Evolutionary conservation across 495 filamentous ascomycete species (phyloP).

Genomic region (Staphylotrichum tortipilum): DNA sequence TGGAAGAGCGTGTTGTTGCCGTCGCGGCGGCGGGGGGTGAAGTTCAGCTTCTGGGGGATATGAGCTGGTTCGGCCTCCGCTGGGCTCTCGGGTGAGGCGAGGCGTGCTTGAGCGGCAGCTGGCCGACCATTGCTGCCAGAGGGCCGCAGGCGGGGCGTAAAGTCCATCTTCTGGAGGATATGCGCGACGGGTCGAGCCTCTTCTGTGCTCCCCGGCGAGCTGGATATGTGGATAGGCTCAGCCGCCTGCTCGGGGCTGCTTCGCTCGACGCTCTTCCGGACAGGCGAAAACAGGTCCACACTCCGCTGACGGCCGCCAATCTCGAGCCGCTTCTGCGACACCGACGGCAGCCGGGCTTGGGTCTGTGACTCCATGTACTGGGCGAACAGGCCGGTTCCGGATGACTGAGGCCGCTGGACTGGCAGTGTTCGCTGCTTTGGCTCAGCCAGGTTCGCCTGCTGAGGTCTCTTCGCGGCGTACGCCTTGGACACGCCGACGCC

Average conservation of each 20-base stretch:
- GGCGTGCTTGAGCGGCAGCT: background rate
- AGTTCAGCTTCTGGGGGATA: constrained; percentile 42
- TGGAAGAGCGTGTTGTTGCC: constrained; percentile 28
- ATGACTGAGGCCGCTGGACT: background rate
- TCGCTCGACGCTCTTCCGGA: constrained; percentile 3
- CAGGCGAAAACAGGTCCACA: constrained; percentile 20
- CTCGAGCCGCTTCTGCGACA: constrained; percentile 24
- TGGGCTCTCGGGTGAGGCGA: background rate
- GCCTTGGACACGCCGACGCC: constrained; percentile 8
- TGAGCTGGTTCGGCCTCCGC: background rate
- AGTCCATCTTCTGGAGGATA: constrained; percentile 37
- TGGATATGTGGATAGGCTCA: background rate
- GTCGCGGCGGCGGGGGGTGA: constrained; percentile 37
- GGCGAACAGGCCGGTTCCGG: constrained; percentile 5
- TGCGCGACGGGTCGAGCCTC: background rate
- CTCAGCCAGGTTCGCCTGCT: background rate
- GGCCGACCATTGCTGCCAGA: constrained; percentile 7
- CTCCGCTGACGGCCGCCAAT: constrained; percentile 16
- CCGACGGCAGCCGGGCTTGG: constrained; percentile 12
- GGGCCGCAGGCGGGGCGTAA: constrained; percentile 35
- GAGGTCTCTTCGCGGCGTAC: background rate
- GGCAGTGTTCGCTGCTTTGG: background rate
- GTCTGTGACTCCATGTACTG: constrained; percentile 1
- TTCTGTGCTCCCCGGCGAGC: background rate
- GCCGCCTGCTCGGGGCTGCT: background rate